Percentiles rank a stretch among this genome's conserved stretches.
Conservation (phyloP, 1,139 yeast species). For the Meyerozyma carpophila region DNA sequence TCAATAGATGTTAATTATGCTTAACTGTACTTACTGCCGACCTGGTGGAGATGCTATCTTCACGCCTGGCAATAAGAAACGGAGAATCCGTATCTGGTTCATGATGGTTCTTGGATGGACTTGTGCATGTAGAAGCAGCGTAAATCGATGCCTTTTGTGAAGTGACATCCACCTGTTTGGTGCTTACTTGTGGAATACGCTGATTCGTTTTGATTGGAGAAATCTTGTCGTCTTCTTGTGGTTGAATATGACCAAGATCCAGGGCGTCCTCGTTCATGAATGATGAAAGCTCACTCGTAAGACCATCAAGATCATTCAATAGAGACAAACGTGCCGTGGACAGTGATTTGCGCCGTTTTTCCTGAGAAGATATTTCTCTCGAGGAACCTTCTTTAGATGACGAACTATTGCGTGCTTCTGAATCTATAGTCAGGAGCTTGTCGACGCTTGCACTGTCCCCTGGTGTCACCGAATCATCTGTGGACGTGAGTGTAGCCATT, state of each 20-base stretch:
- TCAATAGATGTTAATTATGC: background rate
- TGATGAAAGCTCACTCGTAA: constrained; percentile 26
- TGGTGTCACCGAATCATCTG: constrained; percentile 2
- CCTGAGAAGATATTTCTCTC: background rate
- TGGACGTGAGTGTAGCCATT: constrained; percentile 18
- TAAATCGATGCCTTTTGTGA: constrained; percentile 22
- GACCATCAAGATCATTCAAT: constrained; percentile 24
- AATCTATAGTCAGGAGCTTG: background rate
- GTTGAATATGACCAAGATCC: background rate
- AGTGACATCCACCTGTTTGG: constrained; percentile 13
- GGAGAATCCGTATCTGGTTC: background rate
- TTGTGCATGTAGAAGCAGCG: constrained; percentile 5
- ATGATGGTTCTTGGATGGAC: background rate
- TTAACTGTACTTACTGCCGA: background rate
- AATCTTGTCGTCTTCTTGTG: background rate
- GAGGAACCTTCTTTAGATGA: constrained; percentile 8
- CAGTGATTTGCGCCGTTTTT: constrained; percentile 11
- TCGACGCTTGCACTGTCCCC: background rate
- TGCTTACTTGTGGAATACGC: background rate
- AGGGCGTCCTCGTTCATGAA: constrained; percentile 6
- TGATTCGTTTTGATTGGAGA: background rate
- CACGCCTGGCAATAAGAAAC: background rate
- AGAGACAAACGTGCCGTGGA: constrained; percentile 26
- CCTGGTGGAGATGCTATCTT: constrained; percentile 2
- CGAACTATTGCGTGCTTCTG: constrained; percentile 2